Evolutionary conservation across 2,329 filamentous ascomycete species (phyloP).

Genomic region (Alternaria brassicicola): DNA sequence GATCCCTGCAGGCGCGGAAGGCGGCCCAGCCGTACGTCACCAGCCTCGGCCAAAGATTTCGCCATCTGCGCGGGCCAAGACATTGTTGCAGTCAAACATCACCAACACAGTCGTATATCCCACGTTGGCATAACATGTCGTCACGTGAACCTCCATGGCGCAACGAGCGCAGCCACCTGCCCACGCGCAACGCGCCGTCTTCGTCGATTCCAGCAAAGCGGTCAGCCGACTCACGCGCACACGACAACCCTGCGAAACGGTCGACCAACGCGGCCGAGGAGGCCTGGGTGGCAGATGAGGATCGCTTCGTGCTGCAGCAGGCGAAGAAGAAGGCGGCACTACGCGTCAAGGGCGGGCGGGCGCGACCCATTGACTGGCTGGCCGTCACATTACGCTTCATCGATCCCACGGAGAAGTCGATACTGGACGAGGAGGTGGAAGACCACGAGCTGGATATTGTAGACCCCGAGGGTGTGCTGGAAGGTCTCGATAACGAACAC

Average conservation of each 20-base stretch:
- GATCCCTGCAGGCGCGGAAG: slow-evolving; percentile 13
- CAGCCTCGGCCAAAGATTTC: slow-evolving; percentile 23
- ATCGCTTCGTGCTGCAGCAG: slow-evolving; percentile 94
- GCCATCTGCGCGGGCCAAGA: slow-evolving; percentile 1
- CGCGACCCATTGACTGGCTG: slow-evolving; percentile 91
- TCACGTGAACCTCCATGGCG: slow-evolving; percentile 46
- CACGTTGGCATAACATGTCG: slow-evolving; percentile 27
- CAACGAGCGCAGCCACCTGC: slow-evolving; percentile 25
- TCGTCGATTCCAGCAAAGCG: slow-evolving; percentile 52
- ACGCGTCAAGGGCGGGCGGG: slow-evolving; percentile 86
- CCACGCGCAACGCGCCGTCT: slow-evolving; percentile 29
- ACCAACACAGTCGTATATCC: background rate
- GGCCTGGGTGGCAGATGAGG: slow-evolving; percentile 88
- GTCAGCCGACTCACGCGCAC: slow-evolving; percentile 51
- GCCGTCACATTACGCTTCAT: slow-evolving; percentile 89
- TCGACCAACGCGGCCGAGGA: slow-evolving; percentile 56
- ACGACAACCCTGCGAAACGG: slow-evolving; percentile 49
- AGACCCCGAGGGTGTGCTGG: slow-evolving; percentile 80
- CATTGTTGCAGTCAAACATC: background rate
- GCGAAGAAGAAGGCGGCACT: slow-evolving; percentile 98
- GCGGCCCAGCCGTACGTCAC: slow-evolving; percentile 27
- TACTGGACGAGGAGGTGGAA: slow-evolving; percentile 80
- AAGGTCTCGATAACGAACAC: slow-evolving; percentile 69
- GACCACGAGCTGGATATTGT: slow-evolving; percentile 77
- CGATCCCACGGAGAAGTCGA: slow-evolving; percentile 75